Conservation (phyloP, 768 basidiomycete species). For the Tricholoma bakamatsutake region DNA sequence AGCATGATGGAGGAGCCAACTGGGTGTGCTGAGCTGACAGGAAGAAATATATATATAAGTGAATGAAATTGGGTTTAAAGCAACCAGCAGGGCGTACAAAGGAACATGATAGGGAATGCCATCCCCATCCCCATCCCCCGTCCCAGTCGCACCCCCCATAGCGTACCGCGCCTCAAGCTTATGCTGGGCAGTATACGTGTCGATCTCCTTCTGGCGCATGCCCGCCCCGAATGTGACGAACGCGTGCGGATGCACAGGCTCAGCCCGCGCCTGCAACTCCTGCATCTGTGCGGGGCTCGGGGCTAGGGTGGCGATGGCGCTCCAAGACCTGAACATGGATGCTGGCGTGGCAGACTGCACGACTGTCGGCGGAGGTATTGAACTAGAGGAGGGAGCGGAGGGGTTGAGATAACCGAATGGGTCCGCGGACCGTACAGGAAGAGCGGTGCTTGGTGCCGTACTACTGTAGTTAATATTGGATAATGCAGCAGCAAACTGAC, state of each 20-base stretch:
- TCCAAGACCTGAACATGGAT: constrained; percentile 33
- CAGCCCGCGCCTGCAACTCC: constrained; percentile 39
- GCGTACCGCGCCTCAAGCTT: constrained; percentile 56
- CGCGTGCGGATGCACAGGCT: constrained; percentile 62
- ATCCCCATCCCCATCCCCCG: constrained; percentile 33
- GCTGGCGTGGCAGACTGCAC: constrained; percentile 25
- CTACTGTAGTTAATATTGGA: background rate
- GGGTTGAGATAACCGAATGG: constrained; percentile 56
- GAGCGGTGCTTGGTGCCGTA: constrained; percentile 1
- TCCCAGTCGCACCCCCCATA: constrained; percentile 8
- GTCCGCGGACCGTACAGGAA: constrained; percentile 28
- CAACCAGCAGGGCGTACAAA: constrained; percentile 41
- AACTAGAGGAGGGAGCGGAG: constrained; percentile 21
- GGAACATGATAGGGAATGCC: constrained; percentile 77
- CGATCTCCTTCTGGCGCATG: constrained; percentile 78
- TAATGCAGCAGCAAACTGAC: background rate
- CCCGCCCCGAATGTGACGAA: constrained; percentile 88
- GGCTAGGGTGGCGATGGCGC: constrained; percentile 17
- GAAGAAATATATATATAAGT: background rate
- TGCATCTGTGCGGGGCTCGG: background rate
- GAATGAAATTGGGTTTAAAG: background rate
- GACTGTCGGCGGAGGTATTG: constrained; percentile 21
- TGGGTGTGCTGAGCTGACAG: constrained; percentile 67
- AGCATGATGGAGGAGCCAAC: constrained; percentile 77
- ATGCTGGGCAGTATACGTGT: constrained; percentile 64